phyloP scores from a whole-genome alignment of 1,139 yeast species.

The Tardiomyces depauwii region DNA sequence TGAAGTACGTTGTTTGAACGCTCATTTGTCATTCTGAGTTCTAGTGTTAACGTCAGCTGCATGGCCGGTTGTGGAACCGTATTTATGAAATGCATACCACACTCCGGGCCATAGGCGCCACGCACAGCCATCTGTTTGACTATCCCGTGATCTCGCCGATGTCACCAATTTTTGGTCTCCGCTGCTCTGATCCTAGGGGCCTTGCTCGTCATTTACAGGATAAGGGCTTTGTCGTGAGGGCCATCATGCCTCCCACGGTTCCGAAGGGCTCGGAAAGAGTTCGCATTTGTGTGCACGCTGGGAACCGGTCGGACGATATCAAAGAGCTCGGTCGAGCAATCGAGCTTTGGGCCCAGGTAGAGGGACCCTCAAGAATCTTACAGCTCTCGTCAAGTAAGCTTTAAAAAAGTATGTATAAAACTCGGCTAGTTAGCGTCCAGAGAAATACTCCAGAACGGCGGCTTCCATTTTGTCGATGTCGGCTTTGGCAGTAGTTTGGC shows the following conservation, averaged over 20 bases:
- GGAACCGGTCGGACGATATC: conserved; percentile 10
- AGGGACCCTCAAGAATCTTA: no score
- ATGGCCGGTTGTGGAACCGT: background rate
- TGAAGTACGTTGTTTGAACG: background rate
- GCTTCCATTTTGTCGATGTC: background rate
- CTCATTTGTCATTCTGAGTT: background rate
- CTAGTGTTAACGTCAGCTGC: background rate
- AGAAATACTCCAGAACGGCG: background rate
- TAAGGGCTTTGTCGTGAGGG: conserved; percentile 15
- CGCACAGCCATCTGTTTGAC: background rate
- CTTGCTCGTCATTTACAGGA: conserved; percentile 13
- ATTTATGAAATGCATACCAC: background rate
- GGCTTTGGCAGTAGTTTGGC: conserved; percentile 1
- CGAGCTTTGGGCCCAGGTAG: background rate
- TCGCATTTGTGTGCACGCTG: conserved; percentile 17
- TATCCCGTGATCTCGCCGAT: background rate
- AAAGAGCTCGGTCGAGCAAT: background rate
- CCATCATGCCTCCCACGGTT: conserved; percentile 20
- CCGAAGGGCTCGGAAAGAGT: conserved; percentile 18
- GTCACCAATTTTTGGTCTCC: background rate
- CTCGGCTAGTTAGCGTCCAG: no score
- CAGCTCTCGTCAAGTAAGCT: background rate
- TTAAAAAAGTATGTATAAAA: no score
- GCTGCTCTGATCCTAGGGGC: conserved; percentile 11
- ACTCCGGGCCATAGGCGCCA: background rate